Base-by-base conservation (phyloP, 1,139 yeast species). In the Taphrina betulina region DNA sequence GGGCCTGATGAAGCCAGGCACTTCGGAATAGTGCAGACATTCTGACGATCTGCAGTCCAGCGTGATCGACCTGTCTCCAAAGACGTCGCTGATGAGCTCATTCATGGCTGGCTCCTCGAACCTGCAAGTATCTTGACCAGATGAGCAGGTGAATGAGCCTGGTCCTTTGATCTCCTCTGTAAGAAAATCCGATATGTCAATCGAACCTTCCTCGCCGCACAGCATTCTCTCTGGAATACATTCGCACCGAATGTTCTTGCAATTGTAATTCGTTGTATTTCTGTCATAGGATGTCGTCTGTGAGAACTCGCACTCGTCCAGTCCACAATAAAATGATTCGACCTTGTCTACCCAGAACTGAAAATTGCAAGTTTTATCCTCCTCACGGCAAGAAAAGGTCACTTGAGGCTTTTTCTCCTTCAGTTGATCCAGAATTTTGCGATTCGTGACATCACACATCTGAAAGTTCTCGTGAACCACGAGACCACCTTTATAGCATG, bases 21-120 rank as follows among this genome's bases (percentile, higher is more conserved):
- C 81, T 68, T 92, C 95, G 66, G 95, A 84, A 65, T 83, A 82
- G 68, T 92, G 97, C 35, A 92, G 66, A 75, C 98, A 92, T 69
- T 92, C 98, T 53, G 95, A 92, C 1, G 95, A 81, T 12, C 73
- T 71, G 71, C 98, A 92, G 51, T 78, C 75, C 57, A 92, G 73
- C 1, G 92, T 84, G 65, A 92, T 92, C 64, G 80, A 79, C 0
- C 90, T 87, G 67, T 92, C 98, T 14, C 98, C 98, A 71, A 92
- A 92, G 2, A 92, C 95, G 14, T 88, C 81, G 60, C 81, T 77
- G 59, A 92, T 92, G 65, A 92, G 77, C 62, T 86, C 95, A 69
- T 92, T 87, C 97, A 92, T 92, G 59, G 95, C 83, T 36, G 98
- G 97, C 68, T 92, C 98, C 2, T 92, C 83, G 67, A 92, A 92